Evolutionary conservation across 2,329 filamentous ascomycete genomes (phyloP).

Genomic region (Penicillium sp.): DNA sequence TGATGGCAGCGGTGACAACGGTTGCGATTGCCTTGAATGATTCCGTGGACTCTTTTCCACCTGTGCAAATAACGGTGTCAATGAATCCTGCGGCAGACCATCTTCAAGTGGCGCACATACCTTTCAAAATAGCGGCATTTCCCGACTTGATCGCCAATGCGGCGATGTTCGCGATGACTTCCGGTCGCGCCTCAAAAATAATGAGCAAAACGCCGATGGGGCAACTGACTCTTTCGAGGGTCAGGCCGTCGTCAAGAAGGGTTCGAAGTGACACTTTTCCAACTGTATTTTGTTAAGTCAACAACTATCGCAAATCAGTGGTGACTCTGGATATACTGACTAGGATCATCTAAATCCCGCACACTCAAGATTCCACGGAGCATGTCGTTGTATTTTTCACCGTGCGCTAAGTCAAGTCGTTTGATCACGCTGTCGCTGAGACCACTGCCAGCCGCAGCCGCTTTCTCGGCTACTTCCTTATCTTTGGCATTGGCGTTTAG

Average conservation of each 20-base stretch:
- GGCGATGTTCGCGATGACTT: conserved; percentile 98
- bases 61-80: conserved; percentile 41
- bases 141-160: conserved; percentile 95
- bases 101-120: conserved; percentile 35
- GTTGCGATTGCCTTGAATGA: conserved; percentile 91
- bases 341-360: conserved; percentile 77
- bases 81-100: conserved; percentile 1
- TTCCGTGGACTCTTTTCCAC: conserved; percentile 91
- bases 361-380: conserved; percentile 92
- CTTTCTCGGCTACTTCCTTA: conserved; percentile 71
- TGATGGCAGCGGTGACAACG: conserved; percentile 78
- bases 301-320: background rate
- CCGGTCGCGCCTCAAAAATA: conserved; percentile 96
- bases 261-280: conserved; percentile 83
- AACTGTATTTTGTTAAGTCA: conserved; percentile 54
- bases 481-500: conserved; percentile 85
- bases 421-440: conserved; percentile 83
- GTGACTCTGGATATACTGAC: conserved; percentile 55
- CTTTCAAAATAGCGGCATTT: conserved; percentile 95
- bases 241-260: conserved; percentile 79
- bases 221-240: conserved; percentile 84
- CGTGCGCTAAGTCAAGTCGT: conserved; percentile 79
- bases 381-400: conserved; percentile 98
- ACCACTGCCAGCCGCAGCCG: conserved; percentile 75
- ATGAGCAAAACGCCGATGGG: conserved; percentile 97